Evolutionary conservation across 306 rosid species (phyloP), one percentile per base, ranked within the genome.

Genomic region (Vigna nakashimae): DNA sequence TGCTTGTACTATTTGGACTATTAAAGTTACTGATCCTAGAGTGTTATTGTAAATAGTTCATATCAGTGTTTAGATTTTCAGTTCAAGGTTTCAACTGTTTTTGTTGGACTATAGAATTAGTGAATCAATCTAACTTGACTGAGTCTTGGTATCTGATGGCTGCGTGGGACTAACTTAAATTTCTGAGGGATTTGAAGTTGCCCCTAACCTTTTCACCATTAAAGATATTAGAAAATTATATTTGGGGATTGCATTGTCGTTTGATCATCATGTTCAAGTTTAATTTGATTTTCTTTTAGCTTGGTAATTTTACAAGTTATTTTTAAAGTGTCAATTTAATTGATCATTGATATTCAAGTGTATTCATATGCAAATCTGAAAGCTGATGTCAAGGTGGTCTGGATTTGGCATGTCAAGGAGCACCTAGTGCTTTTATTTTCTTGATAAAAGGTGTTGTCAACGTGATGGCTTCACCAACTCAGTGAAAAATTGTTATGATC

Each of bases 61-160:
- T 65, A 64, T 51, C 13, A 36, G 9, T 22, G 5, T 22, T 40
- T 52, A 51, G 22, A 50, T 76, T 76, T 42, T 65, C 17, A 64
- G 15, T 55, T 20, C 62, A 55, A 55, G 60, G 60, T 73, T 58
- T 87, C 81, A 50, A 55, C 83, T 84, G 50, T 49, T 77, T 82
- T 38, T 32, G 28, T 17, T 66, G 62, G 22, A 80, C 9, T 28
- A 20, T 60, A 5, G 42, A 55, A 55, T 55, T 10, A 55, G 32
- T 55, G 30, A 20, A 55, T 55, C 3, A 53, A 5, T 55, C 7
- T 55, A 15, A 36, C 64, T 42, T 64, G 34, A 20, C 9, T 3
- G 30, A 18, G 50, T 65, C 59, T 18, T 55, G 74, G 74, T 43
- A 73, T 11, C 18, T 65, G 75, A 18, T 52, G 13, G 43, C 17